Evolutionary conservation across 2,329 filamentous ascomycete genomes (phyloP).

Genomic region (Pseudocercospora eumusae): DNA sequence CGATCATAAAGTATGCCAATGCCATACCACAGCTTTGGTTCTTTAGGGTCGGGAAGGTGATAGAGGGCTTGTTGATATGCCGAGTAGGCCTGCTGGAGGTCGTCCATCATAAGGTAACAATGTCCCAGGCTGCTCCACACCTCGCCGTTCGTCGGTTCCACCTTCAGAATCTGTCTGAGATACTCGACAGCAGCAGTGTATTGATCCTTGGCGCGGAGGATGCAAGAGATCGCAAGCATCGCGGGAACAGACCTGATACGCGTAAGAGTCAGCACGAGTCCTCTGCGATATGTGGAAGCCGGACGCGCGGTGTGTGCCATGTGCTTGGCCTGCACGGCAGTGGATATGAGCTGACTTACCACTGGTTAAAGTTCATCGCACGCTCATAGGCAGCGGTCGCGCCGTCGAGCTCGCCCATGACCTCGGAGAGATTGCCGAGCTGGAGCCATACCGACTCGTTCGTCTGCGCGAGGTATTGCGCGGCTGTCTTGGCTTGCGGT

Average conservation of each 20-base stretch:
- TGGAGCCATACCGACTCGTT: conserved; percentile 92
- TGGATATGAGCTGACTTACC: conserved; percentile 40
- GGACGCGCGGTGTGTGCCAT: neutral
- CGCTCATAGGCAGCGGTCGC: conserved; percentile 89
- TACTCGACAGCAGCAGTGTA: conserved; percentile 94
- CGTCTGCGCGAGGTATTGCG: conserved; percentile 72
- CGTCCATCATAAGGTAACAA: conserved; percentile 98
- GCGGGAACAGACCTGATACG: conserved; percentile 68
- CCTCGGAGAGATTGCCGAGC: conserved; percentile 82
- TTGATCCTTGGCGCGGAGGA: conserved; percentile 86
- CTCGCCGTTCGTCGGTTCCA: conserved; percentile 87
- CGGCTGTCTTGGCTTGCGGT: conserved; percentile 62
- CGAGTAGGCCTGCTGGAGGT: conserved; percentile 92
- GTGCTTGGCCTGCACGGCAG: neutral
- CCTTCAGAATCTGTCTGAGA: conserved; percentile 83
- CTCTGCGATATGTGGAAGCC: neutral
- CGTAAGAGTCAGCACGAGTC: neutral
- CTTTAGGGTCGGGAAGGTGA: conserved; percentile 91
- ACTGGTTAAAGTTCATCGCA: conserved; percentile 81
- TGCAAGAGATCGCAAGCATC: conserved; percentile 91
- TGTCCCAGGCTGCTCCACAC: conserved; percentile 98
- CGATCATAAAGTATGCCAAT: conserved; percentile 97
- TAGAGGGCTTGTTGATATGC: conserved; percentile 95
- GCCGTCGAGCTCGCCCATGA: conserved; percentile 84
- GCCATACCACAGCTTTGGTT: conserved; percentile 97